Evolutionary conservation across 139 green algal species (phyloP).

Genomic region (Volvox reticuliferus): DNA sequence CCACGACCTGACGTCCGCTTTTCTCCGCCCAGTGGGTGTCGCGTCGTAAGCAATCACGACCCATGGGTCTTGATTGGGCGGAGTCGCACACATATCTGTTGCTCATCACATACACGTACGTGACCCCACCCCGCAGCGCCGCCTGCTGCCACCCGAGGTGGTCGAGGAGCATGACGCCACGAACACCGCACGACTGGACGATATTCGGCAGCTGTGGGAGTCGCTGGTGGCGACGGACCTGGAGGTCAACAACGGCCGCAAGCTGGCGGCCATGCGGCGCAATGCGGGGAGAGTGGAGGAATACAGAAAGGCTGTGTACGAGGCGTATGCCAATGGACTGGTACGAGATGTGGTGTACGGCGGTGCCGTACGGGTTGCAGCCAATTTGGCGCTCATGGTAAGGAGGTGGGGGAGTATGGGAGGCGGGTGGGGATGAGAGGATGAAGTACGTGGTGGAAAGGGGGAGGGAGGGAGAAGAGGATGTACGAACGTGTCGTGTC

Average conservation of each 20-base stretch:
- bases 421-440: background rate
- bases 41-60: no score
- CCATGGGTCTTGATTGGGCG: no score
- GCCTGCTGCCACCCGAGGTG: conserved; percentile 52
- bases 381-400: conserved; percentile 45
- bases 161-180: conserved; percentile 47
- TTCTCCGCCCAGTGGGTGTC: no score
- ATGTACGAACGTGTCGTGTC: background rate
- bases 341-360: conserved; percentile 53
- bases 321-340: conserved; percentile 48
- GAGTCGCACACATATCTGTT: no score
- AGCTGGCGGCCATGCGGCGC: conserved; percentile 15
- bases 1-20: no score
- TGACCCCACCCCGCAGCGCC: conserved; percentile 9
- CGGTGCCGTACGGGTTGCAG: conserved; percentile 18
- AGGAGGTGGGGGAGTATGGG: background rate
- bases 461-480: background rate
- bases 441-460: background rate
- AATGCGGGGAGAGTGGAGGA: background rate
- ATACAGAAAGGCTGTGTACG: conserved; percentile 39
- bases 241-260: conserved; percentile 7
- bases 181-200: conserved; percentile 46
- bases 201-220: conserved; percentile 53
- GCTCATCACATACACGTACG: no score
- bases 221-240: conserved; percentile 43